Evolutionary conservation across 1,284 basidiomycete genomes (phyloP).

Genomic region (Trichosporon coremiiforme): DNA sequence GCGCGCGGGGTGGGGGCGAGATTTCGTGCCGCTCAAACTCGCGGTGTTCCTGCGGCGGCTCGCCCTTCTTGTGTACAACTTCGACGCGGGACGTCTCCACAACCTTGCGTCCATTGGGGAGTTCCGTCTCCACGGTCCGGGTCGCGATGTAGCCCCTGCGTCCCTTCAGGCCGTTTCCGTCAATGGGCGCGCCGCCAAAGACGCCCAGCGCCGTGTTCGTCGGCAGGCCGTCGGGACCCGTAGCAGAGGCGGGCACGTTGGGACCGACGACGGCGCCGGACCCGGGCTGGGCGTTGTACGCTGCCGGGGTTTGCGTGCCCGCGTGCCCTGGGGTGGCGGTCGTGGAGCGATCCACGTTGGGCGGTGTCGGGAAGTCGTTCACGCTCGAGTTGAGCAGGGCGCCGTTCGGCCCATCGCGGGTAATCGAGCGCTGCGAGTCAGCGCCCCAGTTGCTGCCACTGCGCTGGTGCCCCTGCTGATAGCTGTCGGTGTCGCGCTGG

Average conservation of each 20-base stretch:
- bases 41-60: slow-evolving; percentile 4
- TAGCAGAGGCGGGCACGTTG: neutral
- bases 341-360: neutral
- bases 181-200: neutral
- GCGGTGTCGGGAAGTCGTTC: neutral
- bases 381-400: neutral
- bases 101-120: neutral
- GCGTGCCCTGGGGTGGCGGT: neutral
- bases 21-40: slow-evolving; percentile 4
- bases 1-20: neutral
- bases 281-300: neutral
- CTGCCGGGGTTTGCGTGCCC: neutral
- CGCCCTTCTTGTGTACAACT: neutral
- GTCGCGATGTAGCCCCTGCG: slow-evolving; percentile 4
- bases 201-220: neutral
- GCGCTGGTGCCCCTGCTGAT: neutral
- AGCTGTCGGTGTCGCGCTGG: neutral
- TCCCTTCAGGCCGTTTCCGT: neutral
- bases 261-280: neutral
- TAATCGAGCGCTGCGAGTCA: neutral
- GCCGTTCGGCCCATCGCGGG: neutral
- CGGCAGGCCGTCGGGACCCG: neutral
- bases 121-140: slow-evolving; percentile 6
- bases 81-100: slow-evolving; percentile 16
- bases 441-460: neutral